Evolutionary conservation across 1,284 basidiomycete genomes (phyloP).

Genomic region (Malassezia equina): DNA sequence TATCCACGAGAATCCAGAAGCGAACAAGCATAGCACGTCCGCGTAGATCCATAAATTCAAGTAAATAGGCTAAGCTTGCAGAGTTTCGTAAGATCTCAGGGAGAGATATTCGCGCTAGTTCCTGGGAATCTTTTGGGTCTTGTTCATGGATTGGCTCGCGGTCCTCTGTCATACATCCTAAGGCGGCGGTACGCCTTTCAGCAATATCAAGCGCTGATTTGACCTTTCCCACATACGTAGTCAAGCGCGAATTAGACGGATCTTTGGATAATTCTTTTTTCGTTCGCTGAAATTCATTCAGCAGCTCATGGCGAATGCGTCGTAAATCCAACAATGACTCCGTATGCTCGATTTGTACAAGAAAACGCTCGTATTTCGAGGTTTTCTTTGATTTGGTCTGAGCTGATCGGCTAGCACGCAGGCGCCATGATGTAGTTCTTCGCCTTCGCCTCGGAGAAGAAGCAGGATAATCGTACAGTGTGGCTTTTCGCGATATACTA

Average conservation of each 20-base stretch:
- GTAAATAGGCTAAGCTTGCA: slow-evolving; percentile 81
- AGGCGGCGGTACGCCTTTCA: not conserved
- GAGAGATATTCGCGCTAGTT: slow-evolving; percentile 7
- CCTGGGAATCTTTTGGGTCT: not conserved
- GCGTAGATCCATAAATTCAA: slow-evolving; percentile 93
- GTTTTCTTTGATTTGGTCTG: not conserved
- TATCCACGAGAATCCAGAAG: slow-evolving; percentile 93
- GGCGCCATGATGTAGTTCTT: not conserved
- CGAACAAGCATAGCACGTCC: slow-evolving; percentile 75
- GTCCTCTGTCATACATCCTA: not conserved
- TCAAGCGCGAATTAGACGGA: not conserved
- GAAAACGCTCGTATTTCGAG: not conserved
- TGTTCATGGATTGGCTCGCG: slow-evolving; percentile 1
- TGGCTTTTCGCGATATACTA: not conserved
- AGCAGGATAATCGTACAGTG: not conserved
- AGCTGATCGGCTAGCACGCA: not conserved
- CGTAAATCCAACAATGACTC: slow-evolving; percentile 75
- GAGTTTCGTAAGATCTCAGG: slow-evolving; percentile 70
- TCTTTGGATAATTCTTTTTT: not conserved
- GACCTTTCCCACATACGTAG: not conserved
- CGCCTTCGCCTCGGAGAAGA: not conserved
- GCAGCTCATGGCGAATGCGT: not conserved
- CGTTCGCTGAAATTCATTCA: not conserved
- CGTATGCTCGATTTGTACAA: slow-evolving; percentile 53
- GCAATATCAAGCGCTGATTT: not conserved